Evolutionary conservation across 306 rosid genomes (phyloP), one percentile per base, ranked within the genome.

Genomic region (Adenanthera pavonina): DNA sequence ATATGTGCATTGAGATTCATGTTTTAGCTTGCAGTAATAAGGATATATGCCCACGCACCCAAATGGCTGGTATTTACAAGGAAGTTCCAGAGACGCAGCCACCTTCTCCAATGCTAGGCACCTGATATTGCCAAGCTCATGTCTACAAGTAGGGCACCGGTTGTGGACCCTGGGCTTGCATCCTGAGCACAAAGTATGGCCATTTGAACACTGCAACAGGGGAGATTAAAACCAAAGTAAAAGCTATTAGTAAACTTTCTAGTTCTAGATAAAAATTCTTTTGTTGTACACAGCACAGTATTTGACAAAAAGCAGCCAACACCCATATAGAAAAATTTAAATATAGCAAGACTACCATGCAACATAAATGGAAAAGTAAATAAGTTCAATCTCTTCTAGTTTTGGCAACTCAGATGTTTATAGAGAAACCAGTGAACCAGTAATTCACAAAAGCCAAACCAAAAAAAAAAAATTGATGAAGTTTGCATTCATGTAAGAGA

Each of bases 141-240:
- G 97, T 82, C 98, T 83, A 81, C 98, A 94, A 48, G 98, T 94
- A 43, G 98, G 98, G 78, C 98, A 92, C 72, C 98, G 97, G 70
- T 94, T 91, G 85, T 94, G 97, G 84, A 94, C 98, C 85, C 94
- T 89, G 33, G 97, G 97, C 85, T 94, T 94, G 91, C 98, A 94
- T 67, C 89, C 93, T 0, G 98, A 92, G 86, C 98, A 94, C 83
- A 94, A 78, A 6, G 98, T 94, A 80, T 94, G 98, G 75, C 98
- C 98, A 82, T 94, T 94, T 54, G 97, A 91, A 89, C 98, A 94
- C 98, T 94, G 86, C 86, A 92, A 76, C 70, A 62, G 62, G 40
- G 62, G 25, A 81, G 52, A 79, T 34, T 20, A 44, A 38, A 54
- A 43, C 40, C 65, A 77, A 19, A 30, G 15, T 9, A 78, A 66